These are phyloP conservation scores for Hypoxylon sp. DNA, from an alignment of 2,329 filamentous ascomycete species.

Conservation along the genomic window DNA sequence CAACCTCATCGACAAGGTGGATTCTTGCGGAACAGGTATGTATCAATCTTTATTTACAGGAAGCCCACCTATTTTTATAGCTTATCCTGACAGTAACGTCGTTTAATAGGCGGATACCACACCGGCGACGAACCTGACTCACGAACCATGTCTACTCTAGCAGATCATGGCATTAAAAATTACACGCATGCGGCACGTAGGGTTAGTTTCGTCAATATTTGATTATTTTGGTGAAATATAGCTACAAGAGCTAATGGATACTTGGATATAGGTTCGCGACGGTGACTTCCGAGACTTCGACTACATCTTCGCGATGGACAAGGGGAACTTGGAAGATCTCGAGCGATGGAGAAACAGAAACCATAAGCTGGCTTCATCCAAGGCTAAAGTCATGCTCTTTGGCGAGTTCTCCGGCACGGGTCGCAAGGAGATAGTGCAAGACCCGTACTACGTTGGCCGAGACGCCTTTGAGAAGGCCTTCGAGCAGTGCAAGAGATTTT, in stretches of 20 bases:
- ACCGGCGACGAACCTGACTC: constrained; percentile 81
- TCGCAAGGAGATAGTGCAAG: constrained; percentile 79
- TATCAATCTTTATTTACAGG: neutral
- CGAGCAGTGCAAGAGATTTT: constrained; percentile 84
- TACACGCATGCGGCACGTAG: constrained; percentile 85
- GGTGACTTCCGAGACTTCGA: constrained; percentile 89
- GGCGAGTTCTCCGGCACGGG: constrained; percentile 81
- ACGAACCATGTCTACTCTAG: constrained; percentile 85
- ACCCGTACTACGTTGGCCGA: constrained; percentile 92
- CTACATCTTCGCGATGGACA: constrained; percentile 96
- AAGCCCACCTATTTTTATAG: neutral
- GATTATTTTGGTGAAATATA: neutral
- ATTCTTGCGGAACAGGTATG: constrained; percentile 87
- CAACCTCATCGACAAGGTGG: constrained; percentile 75
- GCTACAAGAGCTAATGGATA: constrained; percentile 1
- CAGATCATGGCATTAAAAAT: constrained; percentile 79
- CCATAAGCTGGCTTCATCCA: constrained; percentile 69
- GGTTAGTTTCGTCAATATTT: constrained; percentile 60
- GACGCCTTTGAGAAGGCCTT: constrained; percentile 89
- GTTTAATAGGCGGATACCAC: constrained; percentile 80
- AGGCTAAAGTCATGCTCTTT: constrained; percentile 83
- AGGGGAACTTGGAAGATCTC: constrained; percentile 85
- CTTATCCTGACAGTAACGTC: constrained; percentile 12
- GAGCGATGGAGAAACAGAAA: constrained; percentile 67
- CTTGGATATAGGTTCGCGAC: constrained; percentile 61